Conservation (phyloP, 768 basidiomycete species). For the Stropharia rugosoannulata region DNA sequence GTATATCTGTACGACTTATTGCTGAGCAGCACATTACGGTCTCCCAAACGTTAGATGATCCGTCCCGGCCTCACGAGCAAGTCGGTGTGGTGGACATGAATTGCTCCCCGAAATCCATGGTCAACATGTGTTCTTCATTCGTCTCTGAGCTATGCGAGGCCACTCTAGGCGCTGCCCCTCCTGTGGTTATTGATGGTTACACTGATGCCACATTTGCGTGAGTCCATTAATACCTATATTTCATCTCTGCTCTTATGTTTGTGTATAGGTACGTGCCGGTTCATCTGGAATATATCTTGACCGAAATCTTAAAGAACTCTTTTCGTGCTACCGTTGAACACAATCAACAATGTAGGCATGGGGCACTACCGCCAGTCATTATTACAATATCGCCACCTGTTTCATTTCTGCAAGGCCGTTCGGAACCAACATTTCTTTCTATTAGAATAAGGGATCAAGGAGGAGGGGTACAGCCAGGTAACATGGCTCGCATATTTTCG, state of each 20-base stretch:
- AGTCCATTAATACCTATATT: conserved; percentile 28
- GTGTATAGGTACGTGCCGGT: conserved; percentile 75
- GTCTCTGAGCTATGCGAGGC: conserved; percentile 84
- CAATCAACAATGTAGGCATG: conserved; percentile 43
- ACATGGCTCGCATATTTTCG: conserved; percentile 82
- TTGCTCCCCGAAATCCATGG: conserved; percentile 73
- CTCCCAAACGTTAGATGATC: conserved; percentile 60
- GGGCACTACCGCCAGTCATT: conserved; percentile 47
- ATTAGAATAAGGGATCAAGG: conserved; percentile 85
- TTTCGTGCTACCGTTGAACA: conserved; percentile 88
- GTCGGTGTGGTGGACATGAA: conserved; percentile 75
- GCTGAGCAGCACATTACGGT: conserved; percentile 91
- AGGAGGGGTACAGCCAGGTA: conserved; percentile 73
- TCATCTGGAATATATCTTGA: conserved; percentile 89
- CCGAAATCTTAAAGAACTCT: conserved; percentile 88
- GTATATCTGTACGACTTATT: conserved; percentile 84
- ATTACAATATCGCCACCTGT: conserved; percentile 70
- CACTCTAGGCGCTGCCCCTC: conserved; percentile 71
- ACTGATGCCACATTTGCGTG: conserved; percentile 75
- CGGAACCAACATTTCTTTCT: conserved; percentile 55
- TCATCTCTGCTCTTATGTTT: not conserved
- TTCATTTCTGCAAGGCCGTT: conserved; percentile 16
- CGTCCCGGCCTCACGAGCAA: conserved; percentile 36
- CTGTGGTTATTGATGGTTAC: conserved; percentile 70
- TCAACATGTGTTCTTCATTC: conserved; percentile 79